phyloP scores from a whole-genome alignment of 352 stramenopile species.

The Globisporangium uncinulatum region DNA sequence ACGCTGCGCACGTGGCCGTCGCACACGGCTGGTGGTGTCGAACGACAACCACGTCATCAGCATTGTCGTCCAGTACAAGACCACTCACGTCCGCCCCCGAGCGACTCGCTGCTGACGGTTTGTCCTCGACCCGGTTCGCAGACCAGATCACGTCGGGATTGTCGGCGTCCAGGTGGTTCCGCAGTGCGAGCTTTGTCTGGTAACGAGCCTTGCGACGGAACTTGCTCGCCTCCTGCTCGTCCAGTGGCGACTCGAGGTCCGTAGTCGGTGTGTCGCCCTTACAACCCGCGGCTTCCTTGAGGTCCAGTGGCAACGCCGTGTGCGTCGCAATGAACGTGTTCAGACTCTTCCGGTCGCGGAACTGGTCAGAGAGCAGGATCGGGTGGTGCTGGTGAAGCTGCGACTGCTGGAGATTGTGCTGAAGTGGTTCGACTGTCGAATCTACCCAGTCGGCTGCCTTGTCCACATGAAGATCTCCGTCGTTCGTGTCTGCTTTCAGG shows the following conservation, averaged over 20 bases:
- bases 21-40: constrained; percentile 20
- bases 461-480: not conserved
- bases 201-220: constrained; percentile 60
- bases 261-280: constrained; percentile 11
- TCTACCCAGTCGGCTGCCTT: not conserved
- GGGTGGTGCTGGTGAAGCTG: not conserved
- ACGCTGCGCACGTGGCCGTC: constrained; percentile 25
- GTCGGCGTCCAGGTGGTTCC: constrained; percentile 36
- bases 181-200: constrained; percentile 46
- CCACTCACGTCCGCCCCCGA: not conserved
- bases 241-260: not conserved
- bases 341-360: constrained; percentile 22
- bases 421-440: too few relatives aligned
- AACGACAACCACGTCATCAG: constrained; percentile 5
- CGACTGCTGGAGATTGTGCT: too few relatives aligned
- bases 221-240: constrained; percentile 23
- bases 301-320: constrained; percentile 2
- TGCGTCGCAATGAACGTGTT: constrained; percentile 24
- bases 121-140: constrained; percentile 22
- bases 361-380: constrained; percentile 14
- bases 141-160: constrained; percentile 48
- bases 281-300: constrained; percentile 1
- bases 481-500: not conserved
- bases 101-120: not conserved
- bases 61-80: not conserved